Base-by-base conservation (phyloP, 441 rosid genomes). In the Adansonia gregorii region DNA sequence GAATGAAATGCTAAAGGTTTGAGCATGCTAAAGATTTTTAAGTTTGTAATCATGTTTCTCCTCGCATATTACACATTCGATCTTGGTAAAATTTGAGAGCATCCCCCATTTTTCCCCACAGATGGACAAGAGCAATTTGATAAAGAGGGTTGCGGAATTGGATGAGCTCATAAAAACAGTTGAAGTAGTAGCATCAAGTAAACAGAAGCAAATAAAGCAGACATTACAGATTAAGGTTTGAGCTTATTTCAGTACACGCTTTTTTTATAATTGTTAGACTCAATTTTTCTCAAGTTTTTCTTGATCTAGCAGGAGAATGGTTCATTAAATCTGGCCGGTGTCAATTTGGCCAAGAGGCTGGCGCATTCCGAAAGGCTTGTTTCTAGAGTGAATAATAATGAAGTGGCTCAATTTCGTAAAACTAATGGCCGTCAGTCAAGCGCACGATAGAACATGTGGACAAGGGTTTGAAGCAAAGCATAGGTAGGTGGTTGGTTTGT, bases 1-100 rank as follows among this genome's bases (percentile, higher is more conserved):
- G 83, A 92, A 94, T 75, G 93, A 90, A 82, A 88, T 95, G 95
- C 78, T 95, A 74, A 94, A 95, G 90, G 97, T 84, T 27, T 27
- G 31, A 27, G 35, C 35, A 27, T 27, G 97, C 20, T 64, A 20
- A 64, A 7, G 68, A 71, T 48, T 15, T 72, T 48, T 67, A 67
- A 20, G 72, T 65, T 14, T 46, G 19, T 15, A 24, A 71, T 14
- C 65, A 6, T 48, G 65, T 76, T 49, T 49, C 56, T 20, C 19
- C 45, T 27, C 8, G 1, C 22, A 59, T 31, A 31, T 31, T 12
- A 22, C 35, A 11, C 6, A 11, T 14, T 0, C 31, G 52, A 11
- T 8, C 12, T 67, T 39, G 48, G 9, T 63, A 12, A 63, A 63
- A 15, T 31, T 63, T 63, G 41, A 2, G 1, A 59, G 10, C n/a